Evolutionary conservation across 352 stramenopile genomes (phyloP).

Genomic region (Elongisporangium anandrum): DNA sequence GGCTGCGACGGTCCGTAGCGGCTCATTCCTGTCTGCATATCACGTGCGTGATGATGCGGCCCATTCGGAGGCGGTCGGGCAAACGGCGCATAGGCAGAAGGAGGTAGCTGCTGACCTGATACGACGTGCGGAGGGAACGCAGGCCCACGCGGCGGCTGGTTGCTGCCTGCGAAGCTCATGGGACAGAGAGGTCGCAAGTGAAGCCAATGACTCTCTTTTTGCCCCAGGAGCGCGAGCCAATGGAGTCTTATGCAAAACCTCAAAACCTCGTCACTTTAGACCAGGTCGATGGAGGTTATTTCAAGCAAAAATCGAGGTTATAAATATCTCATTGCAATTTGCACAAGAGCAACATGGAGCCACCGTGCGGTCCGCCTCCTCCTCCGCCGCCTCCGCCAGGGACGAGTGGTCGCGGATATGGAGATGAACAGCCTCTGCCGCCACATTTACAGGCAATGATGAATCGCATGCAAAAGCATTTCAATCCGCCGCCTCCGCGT

Average conservation of each 20-base stretch:
- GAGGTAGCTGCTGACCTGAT: background rate
- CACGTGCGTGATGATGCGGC: background rate
- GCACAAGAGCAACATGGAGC: conserved; percentile 5
- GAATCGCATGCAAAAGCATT: conserved; percentile 28
- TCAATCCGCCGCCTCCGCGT: background rate
- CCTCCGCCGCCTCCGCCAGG: conserved; percentile 7
- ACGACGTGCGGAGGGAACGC: background rate
- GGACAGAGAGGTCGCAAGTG: background rate
- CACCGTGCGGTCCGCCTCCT: conserved; percentile 11
- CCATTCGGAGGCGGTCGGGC: background rate
- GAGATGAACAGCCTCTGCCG: conserved; percentile 17
- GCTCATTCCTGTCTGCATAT: conserved; percentile 18
- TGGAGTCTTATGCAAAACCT: conserved; percentile 1
- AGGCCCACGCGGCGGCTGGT: background rate
- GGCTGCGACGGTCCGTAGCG: conserved; percentile 26
- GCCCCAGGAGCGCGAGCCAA: background rate
- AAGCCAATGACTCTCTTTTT: background rate
- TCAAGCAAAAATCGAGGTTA: background rate
- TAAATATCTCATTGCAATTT: background rate
- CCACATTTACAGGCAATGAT: conserved; percentile 52
- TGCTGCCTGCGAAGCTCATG: background rate
- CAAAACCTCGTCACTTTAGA: conserved; percentile 1
- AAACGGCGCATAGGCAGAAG: background rate
- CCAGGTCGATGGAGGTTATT: background rate
- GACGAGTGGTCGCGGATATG: background rate